Evolutionary conservation across 139 green algal genomes (phyloP).

Genomic region (Tetraselmis striata): DNA sequence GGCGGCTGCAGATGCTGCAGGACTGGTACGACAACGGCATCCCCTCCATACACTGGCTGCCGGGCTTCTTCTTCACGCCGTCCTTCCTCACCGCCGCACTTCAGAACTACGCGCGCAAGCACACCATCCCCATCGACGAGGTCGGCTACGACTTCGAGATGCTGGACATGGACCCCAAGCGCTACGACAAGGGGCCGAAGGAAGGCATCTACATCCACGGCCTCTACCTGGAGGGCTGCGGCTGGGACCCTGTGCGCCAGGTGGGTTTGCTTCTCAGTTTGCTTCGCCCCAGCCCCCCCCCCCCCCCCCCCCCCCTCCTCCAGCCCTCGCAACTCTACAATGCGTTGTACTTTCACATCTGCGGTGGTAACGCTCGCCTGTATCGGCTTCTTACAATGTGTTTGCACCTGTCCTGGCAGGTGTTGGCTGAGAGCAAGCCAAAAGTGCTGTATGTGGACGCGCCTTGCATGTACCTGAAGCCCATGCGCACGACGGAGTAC

Average conservation of each 20-base stretch:
- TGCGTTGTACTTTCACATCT: too few relatives aligned
- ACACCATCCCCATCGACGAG: slow-evolving; percentile 65
- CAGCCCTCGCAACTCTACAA: too few relatives aligned
- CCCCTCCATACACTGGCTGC: slow-evolving; percentile 65
- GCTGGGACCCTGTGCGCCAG: slow-evolving; percentile 43
- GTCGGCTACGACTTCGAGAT: slow-evolving; percentile 67
- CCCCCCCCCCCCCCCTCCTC: too few relatives aligned
- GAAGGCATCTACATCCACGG: slow-evolving; percentile 64
- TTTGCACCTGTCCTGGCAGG: background rate
- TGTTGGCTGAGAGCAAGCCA: slow-evolving; percentile 21
- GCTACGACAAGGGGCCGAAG: slow-evolving; percentile 35
- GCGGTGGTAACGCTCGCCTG: too few relatives aligned
- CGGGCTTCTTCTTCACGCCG: slow-evolving; percentile 80
- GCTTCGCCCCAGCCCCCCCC: too few relatives aligned
- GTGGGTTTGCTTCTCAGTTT: background rate
- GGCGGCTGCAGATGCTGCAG: slow-evolving; percentile 14
- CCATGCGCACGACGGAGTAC: slow-evolving; percentile 33
- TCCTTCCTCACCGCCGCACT: slow-evolving; percentile 65
- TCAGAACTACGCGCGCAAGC: slow-evolving; percentile 70
- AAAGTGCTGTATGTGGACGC: slow-evolving; percentile 58
- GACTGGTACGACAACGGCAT: slow-evolving; percentile 44
- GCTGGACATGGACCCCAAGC: slow-evolving; percentile 42
- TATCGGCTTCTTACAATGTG: background rate
- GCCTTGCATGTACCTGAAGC: slow-evolving; percentile 60
- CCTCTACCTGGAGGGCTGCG: slow-evolving; percentile 61